Percentiles rank a stretch among this genome's conserved stretches.
Conservation (phyloP, 768 basidiomycete genomes). For the Lentinus brumalis region DNA sequence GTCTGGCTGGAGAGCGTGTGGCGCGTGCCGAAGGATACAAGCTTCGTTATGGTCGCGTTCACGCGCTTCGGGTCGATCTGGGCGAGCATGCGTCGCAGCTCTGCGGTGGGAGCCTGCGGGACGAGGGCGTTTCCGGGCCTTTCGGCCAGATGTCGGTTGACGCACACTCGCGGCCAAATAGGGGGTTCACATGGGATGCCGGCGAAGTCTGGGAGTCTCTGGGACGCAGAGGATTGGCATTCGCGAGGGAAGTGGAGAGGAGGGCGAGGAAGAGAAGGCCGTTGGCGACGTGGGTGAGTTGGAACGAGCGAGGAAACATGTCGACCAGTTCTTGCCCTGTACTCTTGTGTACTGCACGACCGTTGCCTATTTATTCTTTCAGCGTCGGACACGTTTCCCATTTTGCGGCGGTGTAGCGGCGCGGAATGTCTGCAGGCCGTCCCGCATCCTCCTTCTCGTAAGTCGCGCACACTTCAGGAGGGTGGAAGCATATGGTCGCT, state of each 20-base stretch:
- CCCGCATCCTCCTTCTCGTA: neutral
- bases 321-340: neutral
- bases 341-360: neutral
- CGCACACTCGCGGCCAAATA: conserved; percentile 24
- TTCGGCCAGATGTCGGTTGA: conserved; percentile 45
- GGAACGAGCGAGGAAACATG: conserved; percentile 6
- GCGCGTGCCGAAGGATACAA: conserved; percentile 57
- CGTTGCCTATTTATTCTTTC: neutral
- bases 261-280: conserved; percentile 11
- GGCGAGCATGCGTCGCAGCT: conserved; percentile 48
- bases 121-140: conserved; percentile 45
- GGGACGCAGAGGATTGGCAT: neutral
- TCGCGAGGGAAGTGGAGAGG: conserved; percentile 10
- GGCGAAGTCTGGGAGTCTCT: neutral
- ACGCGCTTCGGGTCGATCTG: conserved; percentile 48
- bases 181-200: conserved; percentile 5
- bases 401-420: conserved; percentile 6
- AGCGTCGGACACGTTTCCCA: too few relatives aligned
- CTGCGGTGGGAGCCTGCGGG: conserved; percentile 45
- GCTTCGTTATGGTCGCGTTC: conserved; percentile 49
- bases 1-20: conserved; percentile 56
- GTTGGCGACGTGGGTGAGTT: neutral
- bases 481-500: conserved; percentile 5
- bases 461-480: neutral
- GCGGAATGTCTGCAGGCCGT: neutral